phyloP scores from a whole-genome alignment of 345 rosid genomes.

The Alliaria petiolata region DNA sequence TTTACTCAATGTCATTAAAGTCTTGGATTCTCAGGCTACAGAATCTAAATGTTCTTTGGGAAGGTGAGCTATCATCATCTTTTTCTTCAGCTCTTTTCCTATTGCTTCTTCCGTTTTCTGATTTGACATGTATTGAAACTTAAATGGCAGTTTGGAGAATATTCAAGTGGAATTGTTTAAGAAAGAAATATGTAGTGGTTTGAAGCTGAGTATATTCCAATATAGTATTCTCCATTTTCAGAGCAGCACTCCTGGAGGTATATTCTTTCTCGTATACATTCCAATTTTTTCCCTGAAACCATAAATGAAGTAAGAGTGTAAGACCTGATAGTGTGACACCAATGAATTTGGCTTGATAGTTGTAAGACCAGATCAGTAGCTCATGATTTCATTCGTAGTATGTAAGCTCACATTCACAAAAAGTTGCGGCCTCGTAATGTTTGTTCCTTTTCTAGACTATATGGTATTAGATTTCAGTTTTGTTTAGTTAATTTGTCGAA shows the following conservation, averaged over 20 bases:
- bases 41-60: conserved; percentile 42
- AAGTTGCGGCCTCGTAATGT: not conserved
- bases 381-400: conserved; percentile 1
- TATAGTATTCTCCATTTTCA: conserved; percentile 63
- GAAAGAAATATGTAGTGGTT: conserved; percentile 71
- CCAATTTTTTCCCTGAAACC: not conserved
- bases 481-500: not conserved
- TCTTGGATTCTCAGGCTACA: conserved; percentile 38
- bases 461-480: not conserved
- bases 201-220: conserved; percentile 60
- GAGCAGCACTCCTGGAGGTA: conserved; percentile 55
- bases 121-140: conserved; percentile 43
- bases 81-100: conserved; percentile 8
- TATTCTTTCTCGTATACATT: conserved; percentile 8
- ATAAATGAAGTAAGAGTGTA: not conserved
- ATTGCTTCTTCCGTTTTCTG: conserved; percentile 14
- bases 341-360: not conserved
- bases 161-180: conserved; percentile 75
- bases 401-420: not conserved
- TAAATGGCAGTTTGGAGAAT: conserved; percentile 89
- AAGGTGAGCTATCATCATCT: conserved; percentile 49
- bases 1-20: conserved; percentile 51
- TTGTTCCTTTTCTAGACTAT: not conserved
- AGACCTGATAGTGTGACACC: not conserved
- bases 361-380: not conserved